phyloP scores from a whole-genome alignment of 306 rosid genomes.

The Mimosa bimucronata region DNA sequence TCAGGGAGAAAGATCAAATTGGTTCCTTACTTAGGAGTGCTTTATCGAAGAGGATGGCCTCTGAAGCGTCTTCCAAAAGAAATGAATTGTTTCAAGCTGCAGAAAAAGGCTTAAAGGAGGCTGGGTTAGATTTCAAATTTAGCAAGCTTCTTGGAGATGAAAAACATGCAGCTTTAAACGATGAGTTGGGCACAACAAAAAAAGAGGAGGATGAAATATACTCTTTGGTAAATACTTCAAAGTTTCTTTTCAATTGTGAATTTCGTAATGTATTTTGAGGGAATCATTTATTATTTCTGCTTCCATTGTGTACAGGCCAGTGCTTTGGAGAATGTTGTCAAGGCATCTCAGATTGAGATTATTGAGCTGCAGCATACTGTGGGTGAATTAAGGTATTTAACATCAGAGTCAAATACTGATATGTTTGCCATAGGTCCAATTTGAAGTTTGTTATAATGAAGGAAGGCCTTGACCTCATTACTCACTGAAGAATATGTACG shows the following conservation, averaged over 20 bases:
- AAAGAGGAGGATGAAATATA: constrained; percentile 80
- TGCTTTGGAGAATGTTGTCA: constrained; percentile 92
- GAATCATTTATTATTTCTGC: constrained; percentile 39
- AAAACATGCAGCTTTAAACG: constrained; percentile 46
- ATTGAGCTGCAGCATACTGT: constrained; percentile 79
- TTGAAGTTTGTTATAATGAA: constrained; percentile 21
- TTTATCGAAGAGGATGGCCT: constrained; percentile 65
- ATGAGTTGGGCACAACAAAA: constrained; percentile 42
- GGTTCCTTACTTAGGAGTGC: constrained; percentile 91
- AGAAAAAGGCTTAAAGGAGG: constrained; percentile 86
- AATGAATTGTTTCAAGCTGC: constrained; percentile 80
- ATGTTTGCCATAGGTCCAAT: constrained; percentile 20
- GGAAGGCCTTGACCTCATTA: not conserved
- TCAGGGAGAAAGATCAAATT: constrained; percentile 88
- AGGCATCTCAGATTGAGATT: constrained; percentile 94
- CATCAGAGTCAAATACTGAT: constrained; percentile 33
- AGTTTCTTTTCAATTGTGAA: not conserved
- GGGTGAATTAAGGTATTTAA: constrained; percentile 73
- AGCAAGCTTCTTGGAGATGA: constrained; percentile 70
- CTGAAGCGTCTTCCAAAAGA: constrained; percentile 58
- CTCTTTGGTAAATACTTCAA: constrained; percentile 60
- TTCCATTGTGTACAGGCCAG: constrained; percentile 67
- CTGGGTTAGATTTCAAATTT: constrained; percentile 89
- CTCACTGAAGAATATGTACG: constrained; percentile 11
- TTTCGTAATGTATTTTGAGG: constrained; percentile 21